Base-by-base conservation (phyloP, 2,329 filamentous ascomycete species). In the Fusarium stilboides region DNA sequence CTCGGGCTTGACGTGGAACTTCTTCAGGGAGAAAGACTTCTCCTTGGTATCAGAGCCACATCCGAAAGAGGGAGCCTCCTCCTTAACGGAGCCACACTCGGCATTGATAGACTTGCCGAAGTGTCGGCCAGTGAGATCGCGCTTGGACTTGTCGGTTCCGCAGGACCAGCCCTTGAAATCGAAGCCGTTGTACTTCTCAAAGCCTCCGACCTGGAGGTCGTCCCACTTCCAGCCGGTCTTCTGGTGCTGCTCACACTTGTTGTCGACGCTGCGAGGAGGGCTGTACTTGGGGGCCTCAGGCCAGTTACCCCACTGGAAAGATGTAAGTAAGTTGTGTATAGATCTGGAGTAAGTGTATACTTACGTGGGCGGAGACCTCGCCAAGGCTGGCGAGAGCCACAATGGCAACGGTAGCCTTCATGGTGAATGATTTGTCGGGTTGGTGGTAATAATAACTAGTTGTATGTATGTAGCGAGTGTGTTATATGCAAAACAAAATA, bases 211-310 rank as follows among this genome's bases (percentile, higher is more conserved):
- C 68, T 78, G 73, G 24, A 97, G 85, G 69, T 87, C 87, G 26
- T 80, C 80, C 88, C 92, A 98, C 83, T 91, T 83, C 79, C 92
- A 96, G 50, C 94, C 94, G 22, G 75, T 71, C 68, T 86, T 81
- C 82, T 97, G 92, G 70, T 89, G 80, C n/a, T 86, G 78, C 61
- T 87, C 89, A 81, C 95, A 98, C 74, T 91, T 81, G 84, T 96
- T 96, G 83, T 93, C 83, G 76, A 87, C 89, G 85, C 92, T 94
- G 62, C 83, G 81, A 14, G 94, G 93, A 79, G 86, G 91, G 49
- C 84, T 84, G 85, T 89, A 97, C 63, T 84, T 77, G 56, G 77
- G 73, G 51, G 83, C 82, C 24, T 75, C 57, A 39, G 68, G 56
- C 51, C 56, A 75, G 31, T 64, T 55, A 43, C 71, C 72, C 56